Conservation (phyloP, 2,329 filamentous ascomycete species). For the Colletotrichum truncatum region DNA sequence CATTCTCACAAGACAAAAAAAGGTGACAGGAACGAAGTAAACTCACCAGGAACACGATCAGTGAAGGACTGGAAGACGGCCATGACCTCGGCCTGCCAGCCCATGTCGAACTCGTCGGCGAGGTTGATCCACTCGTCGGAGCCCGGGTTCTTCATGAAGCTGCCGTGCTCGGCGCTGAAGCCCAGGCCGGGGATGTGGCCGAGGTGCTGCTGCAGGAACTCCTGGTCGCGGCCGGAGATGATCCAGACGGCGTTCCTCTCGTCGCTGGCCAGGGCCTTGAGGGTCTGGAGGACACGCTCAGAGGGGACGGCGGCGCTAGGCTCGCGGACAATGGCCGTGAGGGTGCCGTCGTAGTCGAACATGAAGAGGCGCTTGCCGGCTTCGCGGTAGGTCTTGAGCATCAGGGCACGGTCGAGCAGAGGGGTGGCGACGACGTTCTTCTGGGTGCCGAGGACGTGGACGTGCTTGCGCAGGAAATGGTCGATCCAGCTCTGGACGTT, state of each 20-base stretch:
- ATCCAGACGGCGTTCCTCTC: slow-evolving; percentile 95
- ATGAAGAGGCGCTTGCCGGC: slow-evolving; percentile 89
- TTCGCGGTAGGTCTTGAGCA: slow-evolving; percentile 78
- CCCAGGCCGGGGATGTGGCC: slow-evolving; percentile 90
- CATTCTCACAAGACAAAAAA: too few relatives aligned
- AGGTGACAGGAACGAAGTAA: neutral
- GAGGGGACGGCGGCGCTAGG: slow-evolving; percentile 90
- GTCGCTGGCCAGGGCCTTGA: slow-evolving; percentile 83
- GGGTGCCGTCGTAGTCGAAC: slow-evolving; percentile 98
- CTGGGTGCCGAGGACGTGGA: slow-evolving; percentile 82
- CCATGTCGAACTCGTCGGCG: slow-evolving; percentile 87
- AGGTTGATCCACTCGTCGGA: slow-evolving; percentile 86
- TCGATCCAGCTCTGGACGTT: slow-evolving; percentile 89
- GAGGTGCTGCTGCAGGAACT: slow-evolving; percentile 89
- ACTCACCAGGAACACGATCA: slow-evolving; percentile 81
- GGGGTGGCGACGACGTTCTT: slow-evolving; percentile 82
- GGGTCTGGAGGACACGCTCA: slow-evolving; percentile 79
- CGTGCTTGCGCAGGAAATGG: slow-evolving; percentile 79
- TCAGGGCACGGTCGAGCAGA: slow-evolving; percentile 76
- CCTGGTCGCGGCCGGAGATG: slow-evolving; percentile 93
- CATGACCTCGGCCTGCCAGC: slow-evolving; percentile 88
- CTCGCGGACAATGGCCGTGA: slow-evolving; percentile 94
- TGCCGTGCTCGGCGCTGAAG: slow-evolving; percentile 97
- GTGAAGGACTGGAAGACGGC: slow-evolving; percentile 89
- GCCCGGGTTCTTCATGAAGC: slow-evolving; percentile 87